A percentile compares a stretch with the other conserved stretches of the same genome.
Conservation (phyloP, 164 flowering plant genomes). For the Berberis vulgaris region DNA sequence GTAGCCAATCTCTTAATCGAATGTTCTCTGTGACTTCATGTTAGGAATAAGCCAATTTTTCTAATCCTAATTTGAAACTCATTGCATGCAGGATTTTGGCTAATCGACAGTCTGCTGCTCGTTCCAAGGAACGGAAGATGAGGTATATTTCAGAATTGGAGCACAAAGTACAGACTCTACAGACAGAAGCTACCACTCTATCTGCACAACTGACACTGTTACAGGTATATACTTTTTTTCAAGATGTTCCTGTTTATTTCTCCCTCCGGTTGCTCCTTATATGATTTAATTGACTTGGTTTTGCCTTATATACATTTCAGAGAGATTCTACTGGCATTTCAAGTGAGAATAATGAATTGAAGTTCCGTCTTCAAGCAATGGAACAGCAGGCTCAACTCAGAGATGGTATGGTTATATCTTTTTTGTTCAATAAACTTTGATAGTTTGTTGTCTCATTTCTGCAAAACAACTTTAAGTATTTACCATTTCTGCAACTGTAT, state of each 20-base stretch:
- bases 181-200: conserved; percentile 93
- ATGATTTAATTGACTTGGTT: neutral
- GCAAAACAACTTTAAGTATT: too few species aligned
- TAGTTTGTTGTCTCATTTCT: too few species aligned
- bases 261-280: neutral
- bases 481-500: too few species aligned
- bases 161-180: conserved; percentile 94
- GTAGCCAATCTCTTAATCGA: conserved; percentile 14
- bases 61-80: neutral
- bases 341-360: conserved; percentile 50
- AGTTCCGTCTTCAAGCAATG: conserved; percentile 59
- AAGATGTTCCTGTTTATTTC: neutral
- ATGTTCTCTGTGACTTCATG: neutral
- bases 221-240: conserved; percentile 47
- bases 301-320: conserved; percentile 15
- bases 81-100: conserved; percentile 71
- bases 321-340: conserved; percentile 49
- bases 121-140: conserved; percentile 96
- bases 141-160: conserved; percentile 91
- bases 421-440: neutral
- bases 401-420: conserved; percentile 32
- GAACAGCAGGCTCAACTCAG: conserved; percentile 58
- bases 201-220: conserved; percentile 88
- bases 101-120: conserved; percentile 97
- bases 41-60: neutral